A percentile compares a stretch with the other conserved stretches of the same genome.
phyloP scores from a whole-genome alignment of 73 alveolate genomes.

The Uronychia binucleata region DNA sequence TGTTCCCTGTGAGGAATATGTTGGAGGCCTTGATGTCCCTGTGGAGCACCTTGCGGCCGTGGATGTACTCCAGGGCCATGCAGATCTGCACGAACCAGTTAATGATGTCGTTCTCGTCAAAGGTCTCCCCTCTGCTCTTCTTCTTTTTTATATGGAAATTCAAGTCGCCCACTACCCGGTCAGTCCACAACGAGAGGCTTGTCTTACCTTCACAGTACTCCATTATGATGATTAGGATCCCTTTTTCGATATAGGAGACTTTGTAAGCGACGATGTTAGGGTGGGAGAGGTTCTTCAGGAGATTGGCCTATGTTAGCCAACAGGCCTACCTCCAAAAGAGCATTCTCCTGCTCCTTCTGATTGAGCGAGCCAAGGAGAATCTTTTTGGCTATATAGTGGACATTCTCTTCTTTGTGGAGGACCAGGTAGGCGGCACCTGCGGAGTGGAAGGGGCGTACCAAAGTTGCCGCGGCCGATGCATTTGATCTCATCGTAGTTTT shows the following conservation, averaged over 20 bases:
- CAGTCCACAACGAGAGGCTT: not conserved
- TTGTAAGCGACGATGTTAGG: constrained; percentile 94
- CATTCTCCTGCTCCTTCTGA: constrained; percentile 78
- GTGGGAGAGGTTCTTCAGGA: constrained; percentile 78
- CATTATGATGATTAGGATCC: constrained; percentile 84
- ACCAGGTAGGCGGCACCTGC: constrained; percentile 39
- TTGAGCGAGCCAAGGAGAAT: constrained; percentile 67
- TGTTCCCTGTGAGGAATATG: constrained; percentile 62
- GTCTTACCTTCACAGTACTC: constrained; percentile 82
- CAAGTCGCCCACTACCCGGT: constrained; percentile 70
- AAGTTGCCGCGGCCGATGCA: constrained; percentile 79
- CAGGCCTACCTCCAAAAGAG: constrained; percentile 64
- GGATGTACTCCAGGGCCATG: constrained; percentile 76
- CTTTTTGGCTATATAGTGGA: constrained; percentile 74
- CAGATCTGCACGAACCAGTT: constrained; percentile 85
- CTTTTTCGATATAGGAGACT: constrained; percentile 86
- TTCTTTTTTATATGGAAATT: constrained; percentile 77
- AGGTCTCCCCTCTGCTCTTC: constrained; percentile 49
- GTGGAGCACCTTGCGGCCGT: constrained; percentile 72
- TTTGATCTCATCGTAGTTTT: constrained; percentile 56
- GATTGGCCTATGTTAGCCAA: constrained; percentile 60
- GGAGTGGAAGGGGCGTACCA: constrained; percentile 31
- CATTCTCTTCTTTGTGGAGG: constrained; percentile 13
- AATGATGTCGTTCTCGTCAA: constrained; percentile 74
- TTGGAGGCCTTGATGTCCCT: constrained; percentile 72